Base-by-base conservation (phyloP, 2,329 filamentous ascomycete genomes). In the Fusarium virguliforme region DNA sequence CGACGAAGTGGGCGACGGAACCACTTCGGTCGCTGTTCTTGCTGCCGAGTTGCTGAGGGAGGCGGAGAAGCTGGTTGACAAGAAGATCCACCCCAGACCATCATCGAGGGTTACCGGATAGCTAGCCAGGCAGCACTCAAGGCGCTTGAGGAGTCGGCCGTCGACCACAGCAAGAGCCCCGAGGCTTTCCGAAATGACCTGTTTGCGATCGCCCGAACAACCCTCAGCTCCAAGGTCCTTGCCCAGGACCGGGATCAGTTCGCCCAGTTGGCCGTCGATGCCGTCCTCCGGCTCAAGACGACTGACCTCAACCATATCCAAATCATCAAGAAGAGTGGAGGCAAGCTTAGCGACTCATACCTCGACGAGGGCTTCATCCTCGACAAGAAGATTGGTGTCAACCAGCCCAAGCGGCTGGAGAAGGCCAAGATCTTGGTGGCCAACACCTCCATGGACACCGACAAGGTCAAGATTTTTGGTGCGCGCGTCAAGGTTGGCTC, bases 381-480 rank as follows among this genome's bases (percentile, higher is more conserved):
- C 60, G 96, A 99, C 86, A 99, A 99, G 89, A 97, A 95, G 85
- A 97, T 99, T 73, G 96, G 96, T 74, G 95, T 98, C 64, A 98
- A 98, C 86, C 96, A 99, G 83, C 96, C 96, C 60, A 98, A 98
- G 88, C 89, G 94, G 65, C 86, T 99, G 78, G 95, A 98, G 82
- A 98, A 99, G 81, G 96, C 95, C 74, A 99, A 98, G 86, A 99
- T 99, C 73, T 84, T 99, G 62, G 93, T 99, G 24, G 96, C 96
- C 71, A 99, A 99, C 85, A 99, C 96, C 9, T 93, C 95, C 12
- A 99, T 99, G 96, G 96, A 99, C 83, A 99, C 96, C 37, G 96
- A 99, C 85, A 99, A 99, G 88, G 94, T 99, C 85, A 99, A 99
- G 89, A 98, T 99, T 78, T 99, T 99, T 77, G 96, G 96, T 71